phyloP scores from a whole-genome alignment of 352 stramenopile species.

The Globisporangium parvum region DNA sequence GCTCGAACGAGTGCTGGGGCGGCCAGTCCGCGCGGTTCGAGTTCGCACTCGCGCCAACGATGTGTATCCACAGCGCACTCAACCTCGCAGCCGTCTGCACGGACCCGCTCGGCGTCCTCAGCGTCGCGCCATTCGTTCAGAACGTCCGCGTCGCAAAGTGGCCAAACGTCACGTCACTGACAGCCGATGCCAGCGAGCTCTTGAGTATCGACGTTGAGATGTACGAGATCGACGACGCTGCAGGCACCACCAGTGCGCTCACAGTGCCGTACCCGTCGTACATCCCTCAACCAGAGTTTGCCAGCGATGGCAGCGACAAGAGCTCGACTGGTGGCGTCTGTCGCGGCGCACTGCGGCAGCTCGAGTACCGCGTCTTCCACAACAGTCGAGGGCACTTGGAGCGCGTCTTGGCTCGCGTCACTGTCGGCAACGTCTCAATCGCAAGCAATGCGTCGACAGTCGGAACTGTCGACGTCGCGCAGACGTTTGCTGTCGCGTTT shows the following conservation, averaged over 20 bases:
- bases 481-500: conserved; percentile 32
- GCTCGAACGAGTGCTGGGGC: conserved; percentile 25
- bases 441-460: background rate
- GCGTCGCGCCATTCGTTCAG: conserved; percentile 9
- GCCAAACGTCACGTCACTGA: conserved; percentile 14
- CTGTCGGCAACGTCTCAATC: conserved; percentile 17
- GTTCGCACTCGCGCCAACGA: conserved; percentile 2
- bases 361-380: conserved; percentile 26
- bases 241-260: background rate
- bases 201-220: conserved; percentile 14
- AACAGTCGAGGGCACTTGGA: conserved; percentile 24
- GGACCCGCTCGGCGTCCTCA: conserved; percentile 6
- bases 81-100: conserved; percentile 15
- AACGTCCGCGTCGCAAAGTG: conserved; percentile 20
- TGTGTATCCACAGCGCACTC: conserved; percentile 12
- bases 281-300: conserved; percentile 15
- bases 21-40: conserved; percentile 22
- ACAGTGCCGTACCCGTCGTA: conserved; percentile 18
- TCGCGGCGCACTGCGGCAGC: conserved; percentile 15
- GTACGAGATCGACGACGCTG: conserved; percentile 12
- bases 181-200: background rate
- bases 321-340: conserved; percentile 10
- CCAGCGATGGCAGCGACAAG: background rate
- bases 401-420: conserved; percentile 15
- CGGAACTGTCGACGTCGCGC: conserved; percentile 8